These are phyloP conservation scores for Trichoderma erinaceum DNA, from an alignment of 495 filamentous ascomycete genomes.

Conservation along the genomic window DNA sequence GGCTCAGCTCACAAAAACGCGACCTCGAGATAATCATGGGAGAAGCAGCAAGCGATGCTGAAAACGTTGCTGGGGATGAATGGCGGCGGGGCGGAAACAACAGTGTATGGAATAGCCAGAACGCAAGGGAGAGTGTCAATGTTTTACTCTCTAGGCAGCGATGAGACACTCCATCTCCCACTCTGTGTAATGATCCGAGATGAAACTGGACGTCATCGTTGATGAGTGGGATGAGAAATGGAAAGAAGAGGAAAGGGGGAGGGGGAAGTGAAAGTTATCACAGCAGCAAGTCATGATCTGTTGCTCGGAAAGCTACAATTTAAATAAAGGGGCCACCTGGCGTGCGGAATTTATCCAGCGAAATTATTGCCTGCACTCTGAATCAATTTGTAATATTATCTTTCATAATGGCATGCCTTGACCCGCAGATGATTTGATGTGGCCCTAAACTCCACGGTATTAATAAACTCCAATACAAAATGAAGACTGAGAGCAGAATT, in stretches of 20 bases:
- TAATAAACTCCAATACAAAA: background rate
- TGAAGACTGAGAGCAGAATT: background rate
- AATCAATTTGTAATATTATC: slow-evolving; percentile 5
- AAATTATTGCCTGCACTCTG: background rate
- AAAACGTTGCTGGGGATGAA: slow-evolving; percentile 49
- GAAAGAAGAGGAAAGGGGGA: background rate
- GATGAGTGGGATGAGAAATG: background rate
- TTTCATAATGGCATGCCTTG: background rate
- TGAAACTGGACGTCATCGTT: background rate
- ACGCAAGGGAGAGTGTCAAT: slow-evolving; percentile 52
- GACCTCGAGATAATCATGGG: slow-evolving; percentile 88
- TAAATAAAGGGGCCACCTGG: background rate
- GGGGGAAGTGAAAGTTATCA: background rate
- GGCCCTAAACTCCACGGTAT: background rate
- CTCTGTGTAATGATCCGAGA: background rate
- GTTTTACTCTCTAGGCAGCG: slow-evolving; percentile 40
- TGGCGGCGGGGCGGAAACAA: slow-evolving; percentile 48
- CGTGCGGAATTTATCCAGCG: background rate
- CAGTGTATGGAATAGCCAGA: slow-evolving; percentile 47
- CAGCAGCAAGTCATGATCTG: background rate
- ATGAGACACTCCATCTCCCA: background rate
- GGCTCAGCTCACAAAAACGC: slow-evolving; percentile 80
- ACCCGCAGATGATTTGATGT: background rate
- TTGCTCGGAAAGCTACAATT: background rate
- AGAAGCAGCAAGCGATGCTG: slow-evolving; percentile 65